Evolutionary conservation across 2,329 filamentous ascomycete genomes (phyloP), one percentile per base, ranked within the genome.

Genomic region (Arthroderma sp.): DNA sequence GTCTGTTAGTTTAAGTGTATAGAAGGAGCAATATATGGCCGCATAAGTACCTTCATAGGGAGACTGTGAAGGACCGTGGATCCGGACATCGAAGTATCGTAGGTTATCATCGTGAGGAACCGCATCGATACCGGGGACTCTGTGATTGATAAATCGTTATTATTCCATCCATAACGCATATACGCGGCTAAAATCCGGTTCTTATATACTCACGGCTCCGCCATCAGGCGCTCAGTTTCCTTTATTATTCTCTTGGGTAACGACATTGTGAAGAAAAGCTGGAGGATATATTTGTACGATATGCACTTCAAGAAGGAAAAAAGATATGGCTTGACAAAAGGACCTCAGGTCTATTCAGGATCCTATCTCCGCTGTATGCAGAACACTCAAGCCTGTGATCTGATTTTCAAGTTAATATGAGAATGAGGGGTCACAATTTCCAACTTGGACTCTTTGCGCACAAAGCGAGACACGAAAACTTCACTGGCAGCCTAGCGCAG

Each of bases 201-300:
- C 28, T 36, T 29, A 34, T 10, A 36, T 36, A 62, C 85, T 66
- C 75, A 94, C 86, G 91, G 91, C 68, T 98, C 91, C 51, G 86
- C 85, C 78, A 94, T 88, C 55, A 98, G 77, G 60, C 91, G 82
- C 70, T 98, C 89, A 15, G 91, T 98, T 77, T 98, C 93, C 70
- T 98, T 98, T 61, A 96, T 77, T 60, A 98, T 98, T 62, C 91
- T 77, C 74, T 98, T 98, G 30, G 91, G 89, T 53, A 98, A 73
- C 51, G 86, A 80, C 85, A 66, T 66, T 73, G 11, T 36, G 11
- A 10, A 36, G 9, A 9, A 9, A 36, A 10, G 33, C 33, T 36
- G 33, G 2, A 36, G 33, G 33, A 36, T 10, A 36, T 36, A 36
- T 36, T 9, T 11, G 9, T 36, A 36, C 33, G 33, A 9, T 11